Evolutionary conservation across 140 eudicot genomes (phyloP), one percentile per base, ranked within the genome.

Genomic region (Erigeron philadelphicus): DNA sequence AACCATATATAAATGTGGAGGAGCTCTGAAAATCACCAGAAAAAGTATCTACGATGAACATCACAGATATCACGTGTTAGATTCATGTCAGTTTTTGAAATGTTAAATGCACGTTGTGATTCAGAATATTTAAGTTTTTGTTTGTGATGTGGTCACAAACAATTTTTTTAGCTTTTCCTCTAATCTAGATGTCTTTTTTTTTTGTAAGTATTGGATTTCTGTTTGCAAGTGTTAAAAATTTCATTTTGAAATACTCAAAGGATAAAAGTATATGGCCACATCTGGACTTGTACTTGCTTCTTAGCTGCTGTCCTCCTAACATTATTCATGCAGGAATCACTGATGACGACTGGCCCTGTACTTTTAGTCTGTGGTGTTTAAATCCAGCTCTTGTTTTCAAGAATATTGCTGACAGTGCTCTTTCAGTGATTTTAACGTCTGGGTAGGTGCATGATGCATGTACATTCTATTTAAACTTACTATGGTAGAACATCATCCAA

Each of bases 401-500:
- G 77, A 81, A 78, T 74, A 88, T 92, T 76, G 89, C 93, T 59
- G 87, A 81, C 55, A 35, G 52, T 80, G 75, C 93, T 70, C 83
- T 88, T 45, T 92, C 98, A 31, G 98, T 92, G 75, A 86, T 92
- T 75, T 66, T 92, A 62, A 88, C 96, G 74, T 92, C 98, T 9
- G 98, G 98, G 98, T 88, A 81, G 64, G 86, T 79, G 61, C 62
- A 76, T 73, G 38, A 76, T 73, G 38, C 56, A 43, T 75, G 21
- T 60, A 80, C 68, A 61, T 25, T 59, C 1, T 18, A 62, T 55
- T 53, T 18, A 3, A 41, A 49, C 11, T 61, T 46, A 8, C 31
- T 72, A 52, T 61, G 64, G 50, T 60, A 53, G 31, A 25, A 25
- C 45, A 21, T 23, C 49, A 49, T 58, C 15, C 23, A 43, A 23